A percentile compares a stretch with the other conserved stretches of the same genome.
phyloP scores from a whole-genome alignment of 768 basidiomycete genomes.

The Boletus speciosus region DNA sequence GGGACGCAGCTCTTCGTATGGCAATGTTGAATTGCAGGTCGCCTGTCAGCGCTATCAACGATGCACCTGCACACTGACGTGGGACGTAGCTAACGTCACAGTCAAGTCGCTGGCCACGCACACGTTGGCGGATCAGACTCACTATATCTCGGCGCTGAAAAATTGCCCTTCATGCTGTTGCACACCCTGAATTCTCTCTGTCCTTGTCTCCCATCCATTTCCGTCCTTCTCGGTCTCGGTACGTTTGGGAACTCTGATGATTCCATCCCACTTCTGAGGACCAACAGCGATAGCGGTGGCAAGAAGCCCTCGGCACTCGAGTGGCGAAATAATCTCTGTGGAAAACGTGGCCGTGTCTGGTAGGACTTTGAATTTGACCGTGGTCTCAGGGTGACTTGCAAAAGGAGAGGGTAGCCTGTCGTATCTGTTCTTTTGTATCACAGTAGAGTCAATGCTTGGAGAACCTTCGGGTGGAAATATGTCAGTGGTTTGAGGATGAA shows the following conservation, averaged over 20 bases:
- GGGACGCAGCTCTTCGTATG: conserved; percentile 40
- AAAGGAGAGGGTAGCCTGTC: conserved; percentile 17
- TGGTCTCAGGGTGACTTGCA: conserved; percentile 8
- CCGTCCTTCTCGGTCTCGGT: conserved; percentile 6
- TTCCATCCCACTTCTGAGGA: conserved; percentile 46
- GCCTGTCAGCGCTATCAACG: conserved; percentile 54
- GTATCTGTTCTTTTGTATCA: conserved; percentile 7
- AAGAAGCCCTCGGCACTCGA: conserved; percentile 45
- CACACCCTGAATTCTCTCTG: conserved; percentile 25
- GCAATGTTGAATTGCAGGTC: conserved; percentile 46
- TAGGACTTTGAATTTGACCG: conserved; percentile 2
- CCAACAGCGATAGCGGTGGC: conserved; percentile 34
- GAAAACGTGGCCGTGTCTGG: conserved; percentile 28
- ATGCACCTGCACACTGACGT: conserved; percentile 40
- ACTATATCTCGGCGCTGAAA: conserved; percentile 35
- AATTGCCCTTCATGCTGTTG: conserved; percentile 35
- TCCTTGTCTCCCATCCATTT: conserved; percentile 29
- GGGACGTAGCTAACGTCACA: conserved; percentile 18
- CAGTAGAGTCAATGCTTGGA: conserved; percentile 15
- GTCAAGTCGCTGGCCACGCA: background rate
- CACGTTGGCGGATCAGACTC: background rate
- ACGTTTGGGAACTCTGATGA: conserved; percentile 45
- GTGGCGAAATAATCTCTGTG: conserved; percentile 38
- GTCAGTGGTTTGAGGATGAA: conserved; percentile 13
- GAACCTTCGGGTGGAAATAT: conserved; percentile 15